These are phyloP conservation scores for Myotisia sp. DNA, from an alignment of 2,329 filamentous ascomycete genomes.

Conservation along the genomic window DNA sequence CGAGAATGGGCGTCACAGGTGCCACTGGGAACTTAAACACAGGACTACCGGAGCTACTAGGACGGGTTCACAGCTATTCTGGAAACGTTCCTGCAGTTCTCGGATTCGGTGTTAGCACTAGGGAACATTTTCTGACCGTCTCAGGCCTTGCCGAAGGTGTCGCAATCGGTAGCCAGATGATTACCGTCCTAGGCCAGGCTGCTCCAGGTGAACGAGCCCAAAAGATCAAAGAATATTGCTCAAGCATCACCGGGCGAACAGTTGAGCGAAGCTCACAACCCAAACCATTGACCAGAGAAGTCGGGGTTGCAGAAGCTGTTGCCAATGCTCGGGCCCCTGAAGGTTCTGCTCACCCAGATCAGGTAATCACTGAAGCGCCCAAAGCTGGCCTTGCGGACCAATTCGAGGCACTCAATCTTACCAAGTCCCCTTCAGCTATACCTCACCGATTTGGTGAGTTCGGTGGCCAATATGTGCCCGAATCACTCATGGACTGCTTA, in stretches of 20 bases:
- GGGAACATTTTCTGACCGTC: constrained; percentile 81
- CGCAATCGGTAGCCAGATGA: constrained; percentile 90
- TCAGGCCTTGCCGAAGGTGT: constrained; percentile 79
- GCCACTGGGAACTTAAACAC: constrained; percentile 70
- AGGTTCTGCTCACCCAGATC: constrained; percentile 31
- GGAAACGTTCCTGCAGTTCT: constrained; percentile 82
- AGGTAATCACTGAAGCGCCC: constrained; percentile 39
- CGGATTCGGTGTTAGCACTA: constrained; percentile 90
- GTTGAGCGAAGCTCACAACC: constrained; percentile 30
- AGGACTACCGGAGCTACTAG: constrained; percentile 65
- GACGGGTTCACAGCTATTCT: constrained; percentile 80
- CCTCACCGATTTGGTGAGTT: constrained; percentile 88
- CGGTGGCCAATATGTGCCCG: constrained; percentile 92
- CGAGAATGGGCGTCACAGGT: constrained; percentile 90
- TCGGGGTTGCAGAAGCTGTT: constrained; percentile 56
- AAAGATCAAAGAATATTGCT: constrained; percentile 75
- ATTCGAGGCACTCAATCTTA: constrained; percentile 63
- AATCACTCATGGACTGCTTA: constrained; percentile 94
- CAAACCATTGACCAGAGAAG: constrained; percentile 45
- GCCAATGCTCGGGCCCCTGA: constrained; percentile 45
- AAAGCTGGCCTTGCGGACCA: constrained; percentile 64
- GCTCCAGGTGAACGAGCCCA: constrained; percentile 51
- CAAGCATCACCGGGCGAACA: constrained; percentile 50
- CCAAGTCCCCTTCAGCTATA: constrained; percentile 43
- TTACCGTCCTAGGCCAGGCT: constrained; percentile 62